Evolutionary conservation across 2,329 filamentous ascomycete genomes (phyloP).

Genomic region (Fusarium secorum): DNA sequence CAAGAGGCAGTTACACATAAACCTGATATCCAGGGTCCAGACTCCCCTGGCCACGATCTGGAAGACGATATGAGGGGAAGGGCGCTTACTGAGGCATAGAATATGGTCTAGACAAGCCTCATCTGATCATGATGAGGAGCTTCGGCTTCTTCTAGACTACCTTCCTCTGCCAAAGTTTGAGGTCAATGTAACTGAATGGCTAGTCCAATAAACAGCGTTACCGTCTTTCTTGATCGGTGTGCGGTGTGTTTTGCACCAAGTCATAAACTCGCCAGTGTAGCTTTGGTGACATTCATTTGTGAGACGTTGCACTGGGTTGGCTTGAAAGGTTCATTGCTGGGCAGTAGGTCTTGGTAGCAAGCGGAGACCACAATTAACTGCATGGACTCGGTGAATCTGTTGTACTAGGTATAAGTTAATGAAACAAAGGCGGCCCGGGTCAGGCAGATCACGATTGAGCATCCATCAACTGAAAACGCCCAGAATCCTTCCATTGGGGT

Average conservation of each 20-base stretch:
- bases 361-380: background rate
- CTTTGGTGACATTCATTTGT: background rate
- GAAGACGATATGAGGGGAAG: background rate
- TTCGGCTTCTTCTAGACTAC: constrained; percentile 22
- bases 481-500: background rate
- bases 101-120: constrained; percentile 15
- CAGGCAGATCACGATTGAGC: background rate
- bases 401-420: background rate
- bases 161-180: background rate
- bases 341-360: background rate
- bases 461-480: background rate
- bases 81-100: background rate
- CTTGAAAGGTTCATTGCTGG: background rate
- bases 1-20: background rate
- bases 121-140: background rate
- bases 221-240: background rate
- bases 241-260: background rate
- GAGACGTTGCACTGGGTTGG: background rate
- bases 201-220: background rate
- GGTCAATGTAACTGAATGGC: background rate
- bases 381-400: background rate
- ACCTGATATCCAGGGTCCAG: background rate
- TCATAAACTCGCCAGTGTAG: background rate
- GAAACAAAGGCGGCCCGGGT: background rate
- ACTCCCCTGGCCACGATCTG: background rate